A percentile compares a stretch with the other conserved stretches of the same genome.
These are phyloP conservation scores for Pseudopithomyces chartarum DNA, from an alignment of 2,329 filamentous ascomycete species.

Conservation along the genomic window DNA sequence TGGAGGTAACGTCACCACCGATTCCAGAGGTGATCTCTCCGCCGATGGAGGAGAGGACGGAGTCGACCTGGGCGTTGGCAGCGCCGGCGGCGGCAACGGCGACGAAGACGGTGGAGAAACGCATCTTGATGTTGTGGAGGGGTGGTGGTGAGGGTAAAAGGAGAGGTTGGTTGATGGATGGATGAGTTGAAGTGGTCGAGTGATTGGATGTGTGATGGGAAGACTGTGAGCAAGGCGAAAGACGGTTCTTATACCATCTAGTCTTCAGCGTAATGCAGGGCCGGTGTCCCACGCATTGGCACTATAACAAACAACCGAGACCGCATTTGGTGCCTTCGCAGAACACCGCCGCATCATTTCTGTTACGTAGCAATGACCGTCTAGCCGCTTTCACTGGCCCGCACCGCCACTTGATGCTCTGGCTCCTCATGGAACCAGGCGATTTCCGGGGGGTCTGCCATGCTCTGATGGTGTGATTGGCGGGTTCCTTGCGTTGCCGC, in stretches of 20 bases:
- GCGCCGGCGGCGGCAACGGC: conserved; percentile 33
- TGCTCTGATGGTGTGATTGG: conserved; percentile 4
- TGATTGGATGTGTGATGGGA: conserved; percentile 2
- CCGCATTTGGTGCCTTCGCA: conserved; percentile 3
- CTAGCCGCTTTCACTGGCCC: conserved; percentile 7
- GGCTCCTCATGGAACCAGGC: conserved; percentile 1
- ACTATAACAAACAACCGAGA: conserved; percentile 14
- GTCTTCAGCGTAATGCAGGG: conserved; percentile 11
- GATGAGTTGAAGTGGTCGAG: not conserved
- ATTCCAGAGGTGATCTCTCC: conserved; percentile 18
- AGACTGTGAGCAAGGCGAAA: not conserved
- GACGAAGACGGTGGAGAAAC: conserved; percentile 41
- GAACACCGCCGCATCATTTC: conserved; percentile 17
- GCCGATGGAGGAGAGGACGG: conserved; percentile 28
- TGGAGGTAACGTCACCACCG: conserved; percentile 15
- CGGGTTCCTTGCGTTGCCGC: conserved; percentile 18
- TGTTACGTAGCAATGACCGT: conserved; percentile 19
- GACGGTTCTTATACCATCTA: conserved; percentile 8
- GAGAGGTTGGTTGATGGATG: no score
- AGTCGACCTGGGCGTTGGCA: conserved; percentile 35
- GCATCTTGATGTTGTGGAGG: conserved; percentile 25
- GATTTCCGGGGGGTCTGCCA: conserved; percentile 5
- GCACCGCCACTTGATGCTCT: conserved; percentile 18
- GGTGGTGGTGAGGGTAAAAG: not conserved
- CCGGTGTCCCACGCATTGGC: not conserved